Evolutionary conservation across 768 basidiomycete species (phyloP).

Genomic region (Russula olivacea): DNA sequence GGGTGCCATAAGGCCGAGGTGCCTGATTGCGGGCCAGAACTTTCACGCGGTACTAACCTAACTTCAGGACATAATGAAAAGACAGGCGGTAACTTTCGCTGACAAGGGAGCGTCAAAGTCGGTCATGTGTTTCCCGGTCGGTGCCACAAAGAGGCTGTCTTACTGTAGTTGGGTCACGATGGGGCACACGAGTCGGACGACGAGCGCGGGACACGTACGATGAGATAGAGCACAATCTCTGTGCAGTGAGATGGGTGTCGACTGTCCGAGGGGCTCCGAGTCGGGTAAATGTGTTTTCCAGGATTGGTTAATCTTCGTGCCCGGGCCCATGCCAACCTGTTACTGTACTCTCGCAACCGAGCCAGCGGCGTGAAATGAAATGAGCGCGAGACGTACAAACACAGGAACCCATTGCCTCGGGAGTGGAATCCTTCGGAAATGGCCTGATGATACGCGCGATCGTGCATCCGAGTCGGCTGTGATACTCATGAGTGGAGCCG

Average conservation of each 20-base stretch:
- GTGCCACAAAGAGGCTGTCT: conserved; percentile 19
- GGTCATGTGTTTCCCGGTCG: background rate
- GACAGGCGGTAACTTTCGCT: conserved; percentile 14
- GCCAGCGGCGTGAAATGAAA: conserved; percentile 1
- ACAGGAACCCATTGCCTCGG: background rate
- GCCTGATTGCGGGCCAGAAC: conserved; percentile 22
- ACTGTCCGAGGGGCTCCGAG: no score
- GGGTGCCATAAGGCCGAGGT: conserved; percentile 19
- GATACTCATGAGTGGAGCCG: background rate
- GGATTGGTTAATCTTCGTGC: background rate
- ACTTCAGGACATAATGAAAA: background rate
- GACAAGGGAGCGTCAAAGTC: background rate
- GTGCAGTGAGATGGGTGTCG: no score
- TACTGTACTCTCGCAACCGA: background rate
- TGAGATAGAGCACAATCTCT: no score
- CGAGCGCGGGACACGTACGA: background rate
- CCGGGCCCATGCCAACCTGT: background rate
- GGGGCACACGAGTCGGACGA: background rate
- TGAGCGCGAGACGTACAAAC: background rate
- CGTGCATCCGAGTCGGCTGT: background rate
- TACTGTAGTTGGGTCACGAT: no score
- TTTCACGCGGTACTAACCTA: conserved; percentile 23
- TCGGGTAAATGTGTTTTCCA: no score
- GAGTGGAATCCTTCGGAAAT: background rate
- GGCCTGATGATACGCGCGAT: background rate